Percentiles rank a stretch among this genome's conserved stretches.
Conservation (phyloP, 2,329 filamentous ascomycete genomes). For the Paracamarosporium sp. region DNA sequence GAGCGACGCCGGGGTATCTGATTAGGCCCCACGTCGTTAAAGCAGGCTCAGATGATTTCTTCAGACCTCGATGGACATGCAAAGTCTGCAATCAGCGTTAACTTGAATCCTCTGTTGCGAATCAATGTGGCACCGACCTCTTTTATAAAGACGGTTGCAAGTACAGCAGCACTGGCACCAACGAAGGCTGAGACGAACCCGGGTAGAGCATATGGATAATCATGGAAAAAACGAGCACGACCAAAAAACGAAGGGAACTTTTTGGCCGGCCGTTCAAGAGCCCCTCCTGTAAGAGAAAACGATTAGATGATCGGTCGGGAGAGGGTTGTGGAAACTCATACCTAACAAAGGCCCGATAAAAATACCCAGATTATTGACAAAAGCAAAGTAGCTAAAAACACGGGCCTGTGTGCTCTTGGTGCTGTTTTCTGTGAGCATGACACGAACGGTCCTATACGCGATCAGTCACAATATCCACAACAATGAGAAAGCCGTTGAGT, state of each 20-base stretch:
- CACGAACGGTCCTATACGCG: conserved; percentile 65
- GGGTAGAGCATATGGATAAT: conserved; percentile 71
- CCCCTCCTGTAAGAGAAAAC: conserved; percentile 61
- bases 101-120: background rate
- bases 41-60: conserved; percentile 27
- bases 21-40: conserved; percentile 64
- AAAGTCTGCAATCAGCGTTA: conserved; percentile 29
- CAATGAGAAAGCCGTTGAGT: conserved; percentile 12
- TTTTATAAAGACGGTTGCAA: conserved; percentile 64
- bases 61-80: conserved; percentile 30
- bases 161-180: conserved; percentile 60
- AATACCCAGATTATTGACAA: conserved; percentile 76
- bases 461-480: conserved; percentile 3
- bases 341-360: conserved; percentile 72
- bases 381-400: conserved; percentile 79
- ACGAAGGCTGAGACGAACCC: conserved; percentile 65
- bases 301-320: background rate
- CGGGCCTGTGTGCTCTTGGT: conserved; percentile 73
- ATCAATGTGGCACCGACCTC: conserved; percentile 53
- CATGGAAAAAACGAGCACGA: conserved; percentile 62
- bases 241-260: conserved; percentile 69
- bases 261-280: conserved; percentile 69
- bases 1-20: conserved; percentile 67
- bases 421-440: conserved; percentile 78
- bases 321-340: conserved; percentile 14